These are phyloP conservation scores for Metschnikowia kunwiensis DNA, from an alignment of 805 yeast species.

Conservation along the genomic window DNA sequence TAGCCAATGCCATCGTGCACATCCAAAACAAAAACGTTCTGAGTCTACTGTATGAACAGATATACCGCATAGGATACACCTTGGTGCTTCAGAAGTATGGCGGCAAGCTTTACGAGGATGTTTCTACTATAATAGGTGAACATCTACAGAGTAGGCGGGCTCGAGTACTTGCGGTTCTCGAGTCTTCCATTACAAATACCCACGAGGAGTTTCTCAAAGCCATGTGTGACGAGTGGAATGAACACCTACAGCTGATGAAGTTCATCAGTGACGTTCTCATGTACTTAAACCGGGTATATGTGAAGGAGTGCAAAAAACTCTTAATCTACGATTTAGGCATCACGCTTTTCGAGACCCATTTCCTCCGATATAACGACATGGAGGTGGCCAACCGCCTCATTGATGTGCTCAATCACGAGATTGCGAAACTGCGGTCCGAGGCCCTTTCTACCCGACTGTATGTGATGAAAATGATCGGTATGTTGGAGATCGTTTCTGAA, in stretches of 20 bases:
- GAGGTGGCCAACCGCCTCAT: constrained; percentile 52
- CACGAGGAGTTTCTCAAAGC: constrained; percentile 36
- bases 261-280: constrained; percentile 80
- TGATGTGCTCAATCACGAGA: constrained; percentile 49
- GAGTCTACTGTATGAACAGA: constrained; percentile 73
- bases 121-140: constrained; percentile 43
- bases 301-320: constrained; percentile 62
- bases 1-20: constrained; percentile 65
- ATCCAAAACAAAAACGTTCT: constrained; percentile 73
- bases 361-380: constrained; percentile 49
- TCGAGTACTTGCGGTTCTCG: constrained; percentile 19
- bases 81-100: constrained; percentile 72
- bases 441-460: constrained; percentile 54
- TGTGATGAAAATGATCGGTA: constrained; percentile 58
- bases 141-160: constrained; percentile 38
- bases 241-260: constrained; percentile 67
- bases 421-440: constrained; percentile 51
- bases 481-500: constrained; percentile 67
- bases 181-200: constrained; percentile 13
- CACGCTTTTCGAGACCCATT: constrained; percentile 56
- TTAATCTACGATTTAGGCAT: constrained; percentile 73
- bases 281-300: constrained; percentile 84
- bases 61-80: constrained; percentile 76
- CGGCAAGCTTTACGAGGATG: constrained; percentile 59
- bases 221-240: constrained; percentile 58